Conservation (phyloP, 1,284 basidiomycete species). For the Cutaneotrichosporon cyanovorans region DNA sequence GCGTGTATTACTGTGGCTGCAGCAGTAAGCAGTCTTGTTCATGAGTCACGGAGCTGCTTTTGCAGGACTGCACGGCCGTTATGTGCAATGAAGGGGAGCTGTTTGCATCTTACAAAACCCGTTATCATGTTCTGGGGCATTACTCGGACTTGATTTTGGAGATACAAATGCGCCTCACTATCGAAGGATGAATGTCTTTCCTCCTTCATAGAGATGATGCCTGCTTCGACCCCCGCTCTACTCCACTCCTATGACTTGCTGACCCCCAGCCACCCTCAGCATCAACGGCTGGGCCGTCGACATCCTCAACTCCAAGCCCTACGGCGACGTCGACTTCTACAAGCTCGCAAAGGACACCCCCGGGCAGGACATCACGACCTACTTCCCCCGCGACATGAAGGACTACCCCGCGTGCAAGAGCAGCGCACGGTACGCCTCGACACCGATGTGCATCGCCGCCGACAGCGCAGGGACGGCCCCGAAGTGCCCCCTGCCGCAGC, state of each 20-base stretch:
- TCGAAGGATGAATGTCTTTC: too few species aligned
- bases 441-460: conserved; percentile 59
- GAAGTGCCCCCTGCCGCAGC: conserved; percentile 2
- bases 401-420: conserved; percentile 61
- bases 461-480: conserved; percentile 6
- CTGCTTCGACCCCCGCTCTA: too few species aligned
- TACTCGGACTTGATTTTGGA: too few species aligned
- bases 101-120: too few species aligned
- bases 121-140: too few species aligned
- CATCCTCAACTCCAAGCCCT: conserved; percentile 56
- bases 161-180: too few species aligned
- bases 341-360: conserved; percentile 54
- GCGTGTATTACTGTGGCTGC: too few species aligned
- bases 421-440: conserved; percentile 60
- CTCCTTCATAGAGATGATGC: too few species aligned
- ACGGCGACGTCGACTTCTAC: conserved; percentile 55
- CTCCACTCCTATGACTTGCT: background rate
- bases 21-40: too few species aligned
- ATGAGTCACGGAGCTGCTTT: too few species aligned
- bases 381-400: conserved; percentile 63
- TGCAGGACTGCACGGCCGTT: too few species aligned
- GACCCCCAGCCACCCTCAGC: conserved; percentile 58
- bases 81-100: too few species aligned
- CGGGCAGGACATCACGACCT: conserved; percentile 81
- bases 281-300: conserved; percentile 74